These are phyloP conservation scores for Alnus rubra DNA, from an alignment of 306 rosid species.

Conservation along the genomic window DNA sequence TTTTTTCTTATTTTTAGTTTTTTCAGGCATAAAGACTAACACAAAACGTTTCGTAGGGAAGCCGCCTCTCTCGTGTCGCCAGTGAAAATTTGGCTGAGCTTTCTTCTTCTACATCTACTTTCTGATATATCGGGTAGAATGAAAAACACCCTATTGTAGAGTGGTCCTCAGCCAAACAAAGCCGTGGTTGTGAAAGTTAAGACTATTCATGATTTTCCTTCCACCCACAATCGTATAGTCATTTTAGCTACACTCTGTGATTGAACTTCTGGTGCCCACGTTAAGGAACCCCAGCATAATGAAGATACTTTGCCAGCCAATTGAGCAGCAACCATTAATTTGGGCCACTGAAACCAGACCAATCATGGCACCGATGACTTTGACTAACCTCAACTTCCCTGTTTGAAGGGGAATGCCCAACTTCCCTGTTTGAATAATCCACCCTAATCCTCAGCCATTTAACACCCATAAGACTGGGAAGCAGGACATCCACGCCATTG, in stretches of 20 bases:
- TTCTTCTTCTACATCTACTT: no score
- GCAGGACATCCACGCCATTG: neutral
- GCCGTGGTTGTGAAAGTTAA: no score
- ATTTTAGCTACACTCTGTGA: slow-evolving; percentile 11
- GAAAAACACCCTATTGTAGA: no score
- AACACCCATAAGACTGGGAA: neutral
- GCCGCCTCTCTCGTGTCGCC: no score
- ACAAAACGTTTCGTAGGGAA: no score
- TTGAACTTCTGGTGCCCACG: slow-evolving; percentile 6
- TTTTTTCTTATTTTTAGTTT: no score
- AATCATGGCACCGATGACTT: slow-evolving; percentile 32
- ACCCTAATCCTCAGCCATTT: neutral
- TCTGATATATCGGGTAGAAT: no score
- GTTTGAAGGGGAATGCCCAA: neutral
- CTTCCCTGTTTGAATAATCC: neutral
- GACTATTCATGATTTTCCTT: slow-evolving; percentile 26
- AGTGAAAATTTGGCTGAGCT: no score
- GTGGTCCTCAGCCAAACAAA: no score
- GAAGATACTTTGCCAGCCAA: slow-evolving; percentile 31
- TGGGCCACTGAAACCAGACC: slow-evolving; percentile 9
- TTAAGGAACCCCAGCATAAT: slow-evolving; percentile 2
- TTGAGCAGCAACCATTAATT: slow-evolving; percentile 28
- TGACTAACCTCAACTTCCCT: slow-evolving; percentile 11
- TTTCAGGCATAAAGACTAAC: no score
- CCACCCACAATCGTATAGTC: slow-evolving; percentile 30